Base-by-base conservation (phyloP, 116 monocot species). In the Zostera marina region DNA sequence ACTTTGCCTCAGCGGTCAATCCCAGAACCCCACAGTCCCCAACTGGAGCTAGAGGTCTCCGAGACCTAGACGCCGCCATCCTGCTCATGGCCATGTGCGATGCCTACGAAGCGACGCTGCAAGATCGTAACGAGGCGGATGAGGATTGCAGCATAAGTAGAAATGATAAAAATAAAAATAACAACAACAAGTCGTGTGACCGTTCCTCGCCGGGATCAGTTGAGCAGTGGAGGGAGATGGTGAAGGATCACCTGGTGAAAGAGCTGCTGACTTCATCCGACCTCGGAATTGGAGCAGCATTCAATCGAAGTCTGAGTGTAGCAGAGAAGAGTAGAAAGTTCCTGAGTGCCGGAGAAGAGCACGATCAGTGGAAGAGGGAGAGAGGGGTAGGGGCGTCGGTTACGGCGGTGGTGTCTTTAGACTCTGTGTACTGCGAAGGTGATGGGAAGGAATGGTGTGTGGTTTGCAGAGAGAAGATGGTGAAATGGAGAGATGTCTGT, bases 71-170 rank as follows among this genome's bases (percentile, higher is more conserved):
- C 53, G 86, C 91, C 26, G 91, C 76, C 17, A 40, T 92, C 44
- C 76, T 92, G 15, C 83, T 92, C 12, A 56, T 77, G 51, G 65
- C 75, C 68, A 86, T 86, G 82, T 86, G 86, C 66, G 86, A 92
- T 16, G 56, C 73, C 3, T 85, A 82, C 73, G 63, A 70, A 17
- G 62, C 46, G 16, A 45, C 65, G 13, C 24, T 22, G 5, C 22
- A 42, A 13, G 61, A 61, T 5, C 9, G 9, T 0, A 52, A 52
- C 4, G 62, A 48, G 14, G 63, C 68, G 26, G 65, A 41, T 2
- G 20, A 25, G 41, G 23, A 51, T 3, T 22, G 15, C 4, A 39
- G n/a, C 5, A 32, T 32, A 32, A 0, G 32, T 32, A 32, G 32
- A 5, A 32, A 32, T 32, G 5, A 32, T 32, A 32, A 32, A 3